Evolutionary conservation across 768 basidiomycete species (phyloP).

Genomic region (Termitomyces heimii): DNA sequence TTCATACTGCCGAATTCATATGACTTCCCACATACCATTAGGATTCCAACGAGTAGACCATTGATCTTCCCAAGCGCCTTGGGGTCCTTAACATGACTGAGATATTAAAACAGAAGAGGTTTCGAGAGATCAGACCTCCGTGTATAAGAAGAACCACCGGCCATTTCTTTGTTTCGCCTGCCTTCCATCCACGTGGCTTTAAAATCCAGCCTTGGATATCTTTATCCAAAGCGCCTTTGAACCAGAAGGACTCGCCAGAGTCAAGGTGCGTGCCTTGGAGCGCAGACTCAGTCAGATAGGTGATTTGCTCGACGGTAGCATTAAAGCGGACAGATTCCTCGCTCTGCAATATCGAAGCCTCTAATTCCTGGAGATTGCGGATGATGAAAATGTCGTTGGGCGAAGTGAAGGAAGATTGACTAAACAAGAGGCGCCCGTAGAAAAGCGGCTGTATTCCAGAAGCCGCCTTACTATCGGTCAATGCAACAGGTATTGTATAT

Average conservation of each 20-base stretch:
- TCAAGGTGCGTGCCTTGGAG: slow-evolving; percentile 54
- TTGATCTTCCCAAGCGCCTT: slow-evolving; percentile 83
- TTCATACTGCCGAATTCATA: background rate
- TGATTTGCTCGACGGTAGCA: slow-evolving; percentile 48
- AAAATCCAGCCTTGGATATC: slow-evolving; percentile 82
- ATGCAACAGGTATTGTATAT: slow-evolving; percentile 46
- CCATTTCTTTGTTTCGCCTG: slow-evolving; percentile 65
- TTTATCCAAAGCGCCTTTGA: slow-evolving; percentile 72
- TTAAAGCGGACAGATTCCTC: slow-evolving; percentile 21
- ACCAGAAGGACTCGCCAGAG: slow-evolving; percentile 81
- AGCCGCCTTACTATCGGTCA: slow-evolving; percentile 54
- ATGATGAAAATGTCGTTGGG: slow-evolving; percentile 80
- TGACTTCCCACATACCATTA: slow-evolving; percentile 40
- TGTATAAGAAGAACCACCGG: slow-evolving; percentile 80
- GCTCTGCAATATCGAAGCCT: slow-evolving; percentile 31
- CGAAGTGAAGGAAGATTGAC: slow-evolving; percentile 64
- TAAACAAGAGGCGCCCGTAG: slow-evolving; percentile 60
- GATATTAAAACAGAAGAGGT: background rate
- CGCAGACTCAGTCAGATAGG: slow-evolving; percentile 52
- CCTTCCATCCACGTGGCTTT: slow-evolving; percentile 73
- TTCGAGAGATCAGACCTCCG: slow-evolving; percentile 39
- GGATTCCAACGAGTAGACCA: slow-evolving; percentile 96
- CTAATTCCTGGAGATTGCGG: slow-evolving; percentile 36
- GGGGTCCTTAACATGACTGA: slow-evolving; percentile 41
- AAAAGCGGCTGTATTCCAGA: slow-evolving; percentile 59